Percentiles rank a stretch among this genome's conserved stretches.
Evolutionary conservation across 176 grass and related monocot species (phyloP).

Genomic region (Phoenix roebelenii): DNA sequence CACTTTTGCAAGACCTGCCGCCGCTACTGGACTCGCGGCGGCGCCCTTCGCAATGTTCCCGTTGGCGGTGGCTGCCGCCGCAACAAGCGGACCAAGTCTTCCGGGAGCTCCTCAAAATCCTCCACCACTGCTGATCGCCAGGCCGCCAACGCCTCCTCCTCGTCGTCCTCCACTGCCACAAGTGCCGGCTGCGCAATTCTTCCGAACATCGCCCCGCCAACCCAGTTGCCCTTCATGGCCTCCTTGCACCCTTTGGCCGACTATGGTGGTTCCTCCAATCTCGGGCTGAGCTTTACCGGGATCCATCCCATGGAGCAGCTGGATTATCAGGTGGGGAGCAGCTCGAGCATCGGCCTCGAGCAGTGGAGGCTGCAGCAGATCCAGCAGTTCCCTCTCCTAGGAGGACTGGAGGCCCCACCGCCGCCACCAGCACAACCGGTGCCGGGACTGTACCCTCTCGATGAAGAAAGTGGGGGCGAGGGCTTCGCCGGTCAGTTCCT

Average conservation of each 20-base stretch:
- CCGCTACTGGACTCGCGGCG: slow-evolving; percentile 88
- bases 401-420: slow-evolving; percentile 27
- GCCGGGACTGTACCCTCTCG: slow-evolving; percentile 49
- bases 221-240: slow-evolving; percentile 49
- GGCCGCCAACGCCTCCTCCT: slow-evolving; percentile 23
- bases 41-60: slow-evolving; percentile 71
- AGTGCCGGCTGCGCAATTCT: slow-evolving; percentile 7
- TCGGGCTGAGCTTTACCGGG: slow-evolving; percentile 51
- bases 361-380: slow-evolving; percentile 68
- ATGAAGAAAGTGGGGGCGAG: slow-evolving; percentile 25
- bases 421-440: slow-evolving; percentile 17
- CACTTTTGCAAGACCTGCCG: slow-evolving; percentile 99
- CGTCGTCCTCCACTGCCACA: slow-evolving; percentile 33
- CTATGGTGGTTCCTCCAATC: slow-evolving; percentile 39
- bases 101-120: slow-evolving; percentile 41
- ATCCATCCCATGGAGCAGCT: slow-evolving; percentile 40
- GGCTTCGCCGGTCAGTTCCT: slow-evolving; percentile 35
- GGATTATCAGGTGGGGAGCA: slow-evolving; percentile 47
- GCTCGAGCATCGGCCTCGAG: slow-evolving; percentile 39
- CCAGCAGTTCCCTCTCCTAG: slow-evolving; percentile 62
- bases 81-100: slow-evolving; percentile 82
- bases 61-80: slow-evolving; percentile 85
- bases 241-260: slow-evolving; percentile 50
- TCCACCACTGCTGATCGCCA: slow-evolving; percentile 12
- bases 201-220: slow-evolving; percentile 21